Percentiles rank a stretch among this genome's conserved stretches.
Conservation (phyloP, 768 basidiomycete genomes). For the Tulasnella sp. region DNA sequence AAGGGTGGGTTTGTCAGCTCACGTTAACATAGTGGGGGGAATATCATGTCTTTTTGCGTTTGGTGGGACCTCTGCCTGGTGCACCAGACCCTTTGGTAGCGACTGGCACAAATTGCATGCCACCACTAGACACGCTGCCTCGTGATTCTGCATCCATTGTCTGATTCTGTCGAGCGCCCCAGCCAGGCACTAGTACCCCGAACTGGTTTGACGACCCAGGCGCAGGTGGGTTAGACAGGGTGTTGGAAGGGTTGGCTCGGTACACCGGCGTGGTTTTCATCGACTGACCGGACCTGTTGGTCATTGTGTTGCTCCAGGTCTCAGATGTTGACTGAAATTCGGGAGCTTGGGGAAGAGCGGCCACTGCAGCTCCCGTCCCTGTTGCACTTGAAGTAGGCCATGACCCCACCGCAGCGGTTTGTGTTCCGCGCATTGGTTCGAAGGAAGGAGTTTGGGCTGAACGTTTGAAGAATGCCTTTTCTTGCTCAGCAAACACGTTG, state of each 20-base stretch:
- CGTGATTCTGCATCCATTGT: background rate
- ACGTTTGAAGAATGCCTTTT: background rate
- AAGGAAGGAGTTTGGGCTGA: background rate
- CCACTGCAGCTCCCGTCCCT: background rate
- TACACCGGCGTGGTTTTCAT: no score
- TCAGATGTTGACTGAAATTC: no score
- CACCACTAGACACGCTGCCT: background rate
- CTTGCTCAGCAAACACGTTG: background rate
- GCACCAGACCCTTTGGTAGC: background rate
- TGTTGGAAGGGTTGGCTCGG: background rate
- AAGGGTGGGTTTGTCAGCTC: no score
- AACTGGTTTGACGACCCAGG: background rate
- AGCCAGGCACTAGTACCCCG: background rate
- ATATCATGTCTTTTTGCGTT: background rate
- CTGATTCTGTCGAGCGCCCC: background rate
- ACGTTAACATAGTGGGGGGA: no score
- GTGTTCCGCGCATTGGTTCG: background rate
- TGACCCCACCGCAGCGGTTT: background rate
- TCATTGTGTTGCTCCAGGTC: no score
- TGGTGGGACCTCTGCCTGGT: background rate
- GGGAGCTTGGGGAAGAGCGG: background rate
- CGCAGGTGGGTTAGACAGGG: background rate
- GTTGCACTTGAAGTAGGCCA: no score
- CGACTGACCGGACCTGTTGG: no score
- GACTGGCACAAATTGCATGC: slow-evolving; percentile 1